Evolutionary conservation across 1,284 basidiomycete species (phyloP).

Genomic region (Cutaneotrichosporon curvatum): DNA sequence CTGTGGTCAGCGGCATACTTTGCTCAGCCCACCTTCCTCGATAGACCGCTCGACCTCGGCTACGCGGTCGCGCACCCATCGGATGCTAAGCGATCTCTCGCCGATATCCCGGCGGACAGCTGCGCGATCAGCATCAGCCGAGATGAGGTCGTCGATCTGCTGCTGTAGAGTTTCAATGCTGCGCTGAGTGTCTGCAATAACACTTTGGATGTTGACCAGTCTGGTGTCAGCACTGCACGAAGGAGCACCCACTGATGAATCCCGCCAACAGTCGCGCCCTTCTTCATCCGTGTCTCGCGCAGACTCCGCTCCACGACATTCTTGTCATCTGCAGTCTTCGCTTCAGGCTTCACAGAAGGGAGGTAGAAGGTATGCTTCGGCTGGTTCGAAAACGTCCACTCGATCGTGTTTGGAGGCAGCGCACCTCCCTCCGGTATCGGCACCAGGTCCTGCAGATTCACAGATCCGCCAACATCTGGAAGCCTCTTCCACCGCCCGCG

Average conservation of each 20-base stretch:
- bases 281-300: constrained; percentile 45
- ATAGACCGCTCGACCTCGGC: constrained; percentile 23
- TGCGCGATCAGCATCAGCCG: constrained; percentile 47
- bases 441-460: constrained; percentile 5
- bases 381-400: constrained; percentile 27
- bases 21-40: constrained; percentile 23
- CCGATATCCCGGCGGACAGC: constrained; percentile 52
- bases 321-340: background rate
- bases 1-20: constrained; percentile 11
- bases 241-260: constrained; percentile 37
- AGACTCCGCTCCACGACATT: constrained; percentile 36
- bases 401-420: constrained; percentile 25
- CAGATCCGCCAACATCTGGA: constrained; percentile 4
- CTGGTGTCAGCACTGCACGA: constrained; percentile 45
- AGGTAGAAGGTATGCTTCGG: constrained; percentile 25
- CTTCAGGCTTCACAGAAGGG: constrained; percentile 3
- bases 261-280: constrained; percentile 35
- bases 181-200: constrained; percentile 59
- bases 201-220: constrained; percentile 61
- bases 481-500: constrained; percentile 5
- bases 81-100: constrained; percentile 27
- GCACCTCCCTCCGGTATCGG: constrained; percentile 1
- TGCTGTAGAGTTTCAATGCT: constrained; percentile 55
- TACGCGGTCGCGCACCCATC: constrained; percentile 25
- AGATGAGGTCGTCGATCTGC: constrained; percentile 54